Conservation (phyloP, 345 rosid species). For the Linum trigynum region DNA sequence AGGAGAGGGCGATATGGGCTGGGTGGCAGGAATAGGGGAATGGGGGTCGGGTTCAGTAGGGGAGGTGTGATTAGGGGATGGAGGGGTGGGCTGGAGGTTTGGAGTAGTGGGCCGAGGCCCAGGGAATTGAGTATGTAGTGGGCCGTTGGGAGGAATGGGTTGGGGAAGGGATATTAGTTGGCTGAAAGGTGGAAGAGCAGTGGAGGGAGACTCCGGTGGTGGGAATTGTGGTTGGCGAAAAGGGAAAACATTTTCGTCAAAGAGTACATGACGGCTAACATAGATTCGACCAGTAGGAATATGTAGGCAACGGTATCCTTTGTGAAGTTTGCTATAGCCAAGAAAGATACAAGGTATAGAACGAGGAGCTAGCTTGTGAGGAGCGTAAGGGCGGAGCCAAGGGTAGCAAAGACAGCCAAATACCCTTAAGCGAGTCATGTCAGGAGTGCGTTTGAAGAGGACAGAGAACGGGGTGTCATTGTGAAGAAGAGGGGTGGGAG, state of each 20-base stretch:
- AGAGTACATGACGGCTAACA: constrained; percentile 7
- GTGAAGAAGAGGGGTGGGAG: not conserved
- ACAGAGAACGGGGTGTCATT: not conserved
- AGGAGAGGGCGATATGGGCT: not conserved
- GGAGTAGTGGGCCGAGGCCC: too few relatives aligned
- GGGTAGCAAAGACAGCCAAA: not conserved
- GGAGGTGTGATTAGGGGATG: not conserved
- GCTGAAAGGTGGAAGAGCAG: not conserved
- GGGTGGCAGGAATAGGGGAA: not conserved
- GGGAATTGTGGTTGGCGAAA: not conserved
- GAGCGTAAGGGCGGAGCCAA: not conserved
- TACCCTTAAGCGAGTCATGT: not conserved
- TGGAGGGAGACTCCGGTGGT: not conserved
- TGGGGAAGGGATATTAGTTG: too few relatives aligned
- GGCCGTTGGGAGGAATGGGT: too few relatives aligned
- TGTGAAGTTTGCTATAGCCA: not conserved
- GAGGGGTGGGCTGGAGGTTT: too few relatives aligned
- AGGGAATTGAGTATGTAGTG: too few relatives aligned
- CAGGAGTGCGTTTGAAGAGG: not conserved
- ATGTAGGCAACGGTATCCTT: not conserved
- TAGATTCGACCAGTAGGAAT: not conserved
- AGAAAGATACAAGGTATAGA: not conserved
- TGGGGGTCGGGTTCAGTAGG: not conserved
- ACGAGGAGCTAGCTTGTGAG: not conserved
- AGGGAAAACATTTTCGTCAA: constrained; percentile 11